Base-by-base conservation (phyloP, 805 yeast genomes). In the Brettanomyces bruxellensis region DNA sequence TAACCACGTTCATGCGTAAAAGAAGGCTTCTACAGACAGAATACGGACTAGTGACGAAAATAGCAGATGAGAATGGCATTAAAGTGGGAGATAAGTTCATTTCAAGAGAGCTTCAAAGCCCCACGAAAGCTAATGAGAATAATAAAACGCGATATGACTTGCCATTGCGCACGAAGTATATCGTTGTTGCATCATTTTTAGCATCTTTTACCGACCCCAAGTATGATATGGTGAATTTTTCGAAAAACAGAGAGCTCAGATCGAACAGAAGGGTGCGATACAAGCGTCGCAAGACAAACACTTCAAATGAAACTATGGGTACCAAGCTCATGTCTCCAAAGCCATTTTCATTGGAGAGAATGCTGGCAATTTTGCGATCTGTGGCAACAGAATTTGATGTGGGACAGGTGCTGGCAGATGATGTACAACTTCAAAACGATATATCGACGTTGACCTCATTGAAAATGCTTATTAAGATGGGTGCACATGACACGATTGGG, bases 111-210 rank as follows among this genome's bases (percentile, higher is more conserved):
- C 41, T 25, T 23, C 23, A 28, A 11, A 22, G 13, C 11, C 39
- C 40, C 23, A 40, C 30, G 25, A 24, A 9, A 25, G 46, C 23
- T 24, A 50, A 46, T 12, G 46, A 41, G 11, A 43, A 40, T 3
- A 50, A 47, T 3, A 47, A 46, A 30, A 60, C 58, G 2, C 51
- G 57, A 45, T 60, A 56, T 44, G 82, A 80, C 51, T 64, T 86
- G 38, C 79, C 90, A 0, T 59, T 57, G 7, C 72, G 76, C 43
- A 75, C 91, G 2, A 84, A 86, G 57, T 86, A 75, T 57, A 64
- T 90, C n/a, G 63, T 89, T 13, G 73, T 88, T 32, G 87, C 96
- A 1, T 81, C 95, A 1, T 90, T 84, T 60, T 65, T 89, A 42
- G 95, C 95, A 1, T 87, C 96, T 0, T 85, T 76, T 57, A 77